These are phyloP conservation scores for Leucaena leucocephala DNA, from an alignment of 306 rosid species.

Conservation along the genomic window DNA sequence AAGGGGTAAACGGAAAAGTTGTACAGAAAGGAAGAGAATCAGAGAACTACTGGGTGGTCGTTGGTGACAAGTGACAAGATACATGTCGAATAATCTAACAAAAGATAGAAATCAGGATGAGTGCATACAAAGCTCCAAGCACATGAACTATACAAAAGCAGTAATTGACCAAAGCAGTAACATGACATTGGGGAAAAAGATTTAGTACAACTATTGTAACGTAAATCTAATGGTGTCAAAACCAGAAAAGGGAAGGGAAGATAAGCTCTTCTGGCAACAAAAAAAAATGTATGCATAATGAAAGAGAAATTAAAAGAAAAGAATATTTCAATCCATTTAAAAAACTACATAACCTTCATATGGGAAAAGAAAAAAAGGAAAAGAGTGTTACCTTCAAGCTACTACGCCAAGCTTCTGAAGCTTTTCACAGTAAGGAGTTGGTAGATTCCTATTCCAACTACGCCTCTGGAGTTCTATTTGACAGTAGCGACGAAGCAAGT, in stretches of 20 bases:
- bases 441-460: conserved; percentile 77
- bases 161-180: conserved; percentile 28
- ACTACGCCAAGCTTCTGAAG: conserved; percentile 50
- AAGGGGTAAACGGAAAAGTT: neutral
- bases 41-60: neutral
- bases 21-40: neutral
- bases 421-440: conserved; percentile 84
- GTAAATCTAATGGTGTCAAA: conserved; percentile 8
- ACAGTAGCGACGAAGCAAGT: conserved; percentile 77
- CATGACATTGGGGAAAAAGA: neutral
- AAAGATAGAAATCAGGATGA: neutral
- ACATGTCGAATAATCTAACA: neutral
- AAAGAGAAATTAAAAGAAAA: neutral
- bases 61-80: neutral
- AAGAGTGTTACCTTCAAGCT: conserved; percentile 63
- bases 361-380: conserved; percentile 1
- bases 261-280: neutral
- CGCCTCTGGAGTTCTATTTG: conserved; percentile 82
- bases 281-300: neutral
- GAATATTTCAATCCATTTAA: conserved; percentile 8
- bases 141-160: neutral
- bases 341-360: conserved; percentile 2
- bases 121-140: neutral
- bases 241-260: conserved; percentile 19
- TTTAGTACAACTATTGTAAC: conserved; percentile 6